Evolutionary conservation across 2,329 filamentous ascomycete species (phyloP).

Genomic region (Sporothrix sp.): DNA sequence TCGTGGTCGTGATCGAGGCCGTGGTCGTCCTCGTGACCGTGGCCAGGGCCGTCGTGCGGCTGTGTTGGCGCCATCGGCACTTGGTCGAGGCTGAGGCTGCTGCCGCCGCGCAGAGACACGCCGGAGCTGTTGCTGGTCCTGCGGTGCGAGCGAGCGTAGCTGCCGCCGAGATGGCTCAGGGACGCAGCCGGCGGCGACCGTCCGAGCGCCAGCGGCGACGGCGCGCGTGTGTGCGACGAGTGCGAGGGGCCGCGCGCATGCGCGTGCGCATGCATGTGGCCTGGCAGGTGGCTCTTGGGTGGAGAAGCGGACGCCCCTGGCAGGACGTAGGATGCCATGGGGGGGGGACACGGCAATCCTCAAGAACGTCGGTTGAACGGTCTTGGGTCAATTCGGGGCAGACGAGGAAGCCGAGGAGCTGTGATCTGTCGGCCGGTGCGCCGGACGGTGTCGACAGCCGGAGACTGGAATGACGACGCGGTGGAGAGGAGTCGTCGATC

Average conservation of each 20-base stretch:
- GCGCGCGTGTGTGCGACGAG: conserved; percentile 27
- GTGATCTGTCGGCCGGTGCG: too few species aligned
- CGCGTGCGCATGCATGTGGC: conserved; percentile 23
- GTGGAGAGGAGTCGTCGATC: too few species aligned
- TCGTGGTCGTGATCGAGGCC: conserved; percentile 24
- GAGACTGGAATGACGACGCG: too few species aligned
- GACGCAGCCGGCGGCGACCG: conserved; percentile 23
- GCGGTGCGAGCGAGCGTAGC: conserved; percentile 11
- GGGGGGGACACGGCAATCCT: conserved; percentile 22
- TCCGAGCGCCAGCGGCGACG: conserved; percentile 32
- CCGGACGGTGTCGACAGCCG: too few species aligned
- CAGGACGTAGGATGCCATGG: conserved; percentile 43
- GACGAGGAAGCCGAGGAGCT: too few species aligned
- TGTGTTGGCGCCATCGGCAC: background rate
- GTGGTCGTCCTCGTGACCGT: conserved; percentile 14
- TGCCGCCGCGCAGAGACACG: conserved; percentile 18
- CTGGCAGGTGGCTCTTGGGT: conserved; percentile 31
- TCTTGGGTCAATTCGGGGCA: too few species aligned
- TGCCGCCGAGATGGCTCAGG: background rate
- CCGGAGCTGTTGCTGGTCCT: conserved; percentile 21
- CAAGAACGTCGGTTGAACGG: too few species aligned
- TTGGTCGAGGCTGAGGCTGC: conserved; percentile 19
- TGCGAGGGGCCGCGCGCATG: conserved; percentile 23
- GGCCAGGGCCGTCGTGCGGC: background rate
- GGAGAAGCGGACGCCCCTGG: conserved; percentile 38